Conservation (phyloP, 352 stramenopile genomes). For the Phytophthora cryptogea region DNA sequence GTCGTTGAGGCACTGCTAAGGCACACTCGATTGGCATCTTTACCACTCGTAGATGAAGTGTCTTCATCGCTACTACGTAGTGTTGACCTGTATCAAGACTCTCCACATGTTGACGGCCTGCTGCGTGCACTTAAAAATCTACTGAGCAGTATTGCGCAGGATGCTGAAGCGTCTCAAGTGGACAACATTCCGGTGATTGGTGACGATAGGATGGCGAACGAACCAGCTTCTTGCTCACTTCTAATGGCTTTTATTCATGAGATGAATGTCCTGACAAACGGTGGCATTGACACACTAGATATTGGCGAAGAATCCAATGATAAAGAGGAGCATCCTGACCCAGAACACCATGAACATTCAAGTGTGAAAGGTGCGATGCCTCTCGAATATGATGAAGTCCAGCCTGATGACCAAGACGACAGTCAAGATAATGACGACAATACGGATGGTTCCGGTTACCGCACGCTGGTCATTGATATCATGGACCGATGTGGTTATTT, state of each 20-base stretch:
- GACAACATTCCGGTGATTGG: constrained; percentile 8
- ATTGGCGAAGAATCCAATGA: constrained; percentile 24
- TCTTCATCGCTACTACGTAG: constrained; percentile 66
- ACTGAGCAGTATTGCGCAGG: constrained; percentile 45
- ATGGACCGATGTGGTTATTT: constrained; percentile 82
- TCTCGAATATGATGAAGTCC: constrained; percentile 56
- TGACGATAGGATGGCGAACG: constrained; percentile 1
- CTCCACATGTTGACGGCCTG: constrained; percentile 46
- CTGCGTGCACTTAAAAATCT: constrained; percentile 70
- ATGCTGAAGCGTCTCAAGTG: constrained; percentile 19
- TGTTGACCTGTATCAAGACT: constrained; percentile 81
- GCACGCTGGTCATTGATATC: constrained; percentile 69
- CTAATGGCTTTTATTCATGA: constrained; percentile 66
- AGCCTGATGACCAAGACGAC: constrained; percentile 27
- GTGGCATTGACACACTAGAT: constrained; percentile 31
- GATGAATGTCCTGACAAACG: constrained; percentile 55
- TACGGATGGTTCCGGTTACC: constrained; percentile 36
- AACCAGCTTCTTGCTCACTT: constrained; percentile 21
- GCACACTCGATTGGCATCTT: constrained; percentile 64
- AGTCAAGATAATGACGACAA: constrained; percentile 29
- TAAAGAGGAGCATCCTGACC: constrained; percentile 9
- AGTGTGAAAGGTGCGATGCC: constrained; percentile 74
- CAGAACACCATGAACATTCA: constrained; percentile 14
- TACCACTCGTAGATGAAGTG: constrained; percentile 82
- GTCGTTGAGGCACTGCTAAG: constrained; percentile 76